These are phyloP conservation scores for Phytophthora fragariaefolia DNA, from an alignment of 352 stramenopile species.

Conservation along the genomic window DNA sequence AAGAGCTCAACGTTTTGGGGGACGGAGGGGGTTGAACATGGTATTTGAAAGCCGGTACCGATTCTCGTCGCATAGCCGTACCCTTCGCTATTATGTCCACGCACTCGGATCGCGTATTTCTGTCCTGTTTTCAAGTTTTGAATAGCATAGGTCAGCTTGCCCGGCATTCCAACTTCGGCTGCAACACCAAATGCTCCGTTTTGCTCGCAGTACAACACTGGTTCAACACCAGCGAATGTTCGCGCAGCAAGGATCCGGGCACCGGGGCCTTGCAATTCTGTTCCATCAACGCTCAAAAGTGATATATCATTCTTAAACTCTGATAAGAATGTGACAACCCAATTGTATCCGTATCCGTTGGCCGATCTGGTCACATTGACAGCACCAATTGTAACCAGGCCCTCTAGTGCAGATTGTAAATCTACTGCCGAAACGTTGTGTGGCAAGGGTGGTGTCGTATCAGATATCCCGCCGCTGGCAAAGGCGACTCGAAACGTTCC, in stretches of 20 bases:
- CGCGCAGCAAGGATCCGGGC: slow-evolving; percentile 80
- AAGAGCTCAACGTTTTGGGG: slow-evolving; percentile 57
- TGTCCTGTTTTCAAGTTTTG: slow-evolving; percentile 56
- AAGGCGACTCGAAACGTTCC: slow-evolving; percentile 91
- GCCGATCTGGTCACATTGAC: slow-evolving; percentile 85
- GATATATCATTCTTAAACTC: slow-evolving; percentile 83
- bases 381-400: slow-evolving; percentile 85
- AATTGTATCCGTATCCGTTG: slow-evolving; percentile 97
- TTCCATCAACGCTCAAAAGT: slow-evolving; percentile 91
- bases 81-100: slow-evolving; percentile 66
- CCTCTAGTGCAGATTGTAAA: slow-evolving; percentile 91
- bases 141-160: slow-evolving; percentile 47
- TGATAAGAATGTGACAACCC: slow-evolving; percentile 94
- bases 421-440: slow-evolving; percentile 87
- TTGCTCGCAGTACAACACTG: slow-evolving; percentile 78
- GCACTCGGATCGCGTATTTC: slow-evolving; percentile 67
- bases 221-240: slow-evolving; percentile 75
- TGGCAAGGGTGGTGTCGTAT: slow-evolving; percentile 87
- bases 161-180: slow-evolving; percentile 42
- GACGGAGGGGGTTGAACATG: slow-evolving; percentile 46
- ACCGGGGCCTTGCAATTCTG: slow-evolving; percentile 90
- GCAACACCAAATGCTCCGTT: slow-evolving; percentile 42
- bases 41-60: slow-evolving; percentile 57
- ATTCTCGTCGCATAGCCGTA: slow-evolving; percentile 63
- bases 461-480: slow-evolving; percentile 64